Evolutionary conservation across 768 basidiomycete species (phyloP).

Genomic region (Lyophyllum semitale): DNA sequence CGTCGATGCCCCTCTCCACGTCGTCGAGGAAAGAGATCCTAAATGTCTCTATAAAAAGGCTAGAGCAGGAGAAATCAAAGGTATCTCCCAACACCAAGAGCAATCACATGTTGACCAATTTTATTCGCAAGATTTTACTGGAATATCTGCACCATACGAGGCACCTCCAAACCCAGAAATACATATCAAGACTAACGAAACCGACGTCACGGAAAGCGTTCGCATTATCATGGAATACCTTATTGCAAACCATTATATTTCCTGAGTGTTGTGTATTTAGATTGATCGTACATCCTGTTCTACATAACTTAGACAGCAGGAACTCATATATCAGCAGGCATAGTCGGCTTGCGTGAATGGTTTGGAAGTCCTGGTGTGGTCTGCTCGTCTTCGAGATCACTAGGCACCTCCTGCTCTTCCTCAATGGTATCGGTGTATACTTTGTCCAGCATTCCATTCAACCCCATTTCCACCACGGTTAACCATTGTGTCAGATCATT

Average conservation of each 20-base stretch:
- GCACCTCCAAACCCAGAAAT: conserved; percentile 84
- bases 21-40: conserved; percentile 92
- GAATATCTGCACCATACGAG: conserved; percentile 97
- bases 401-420: conserved; percentile 57
- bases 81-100: conserved; percentile 41
- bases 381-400: conserved; percentile 12
- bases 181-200: conserved; percentile 87
- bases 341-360: conserved; percentile 1
- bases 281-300: conserved; percentile 10
- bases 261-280: conserved; percentile 7
- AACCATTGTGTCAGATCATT: conserved; percentile 80
- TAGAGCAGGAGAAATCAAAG: conserved; percentile 92
- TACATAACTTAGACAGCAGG: conserved; percentile 6
- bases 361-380: conserved; percentile 3
- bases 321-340: conserved; percentile 6
- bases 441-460: conserved; percentile 65
- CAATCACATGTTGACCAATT: not conserved
- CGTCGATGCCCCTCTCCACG: conserved; percentile 85
- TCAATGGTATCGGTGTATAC: conserved; percentile 54
- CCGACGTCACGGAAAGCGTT: conserved; percentile 78
- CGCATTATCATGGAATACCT: conserved; percentile 81
- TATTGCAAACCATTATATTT: conserved; percentile 59
- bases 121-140: conserved; percentile 83
- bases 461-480: conserved; percentile 68
- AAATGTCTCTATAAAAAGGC: conserved; percentile 99